Evolutionary conservation across 2,329 filamentous ascomycete genomes (phyloP), one percentile per base, ranked within the genome.

Genomic region (Nigrograna mackinnonii): DNA sequence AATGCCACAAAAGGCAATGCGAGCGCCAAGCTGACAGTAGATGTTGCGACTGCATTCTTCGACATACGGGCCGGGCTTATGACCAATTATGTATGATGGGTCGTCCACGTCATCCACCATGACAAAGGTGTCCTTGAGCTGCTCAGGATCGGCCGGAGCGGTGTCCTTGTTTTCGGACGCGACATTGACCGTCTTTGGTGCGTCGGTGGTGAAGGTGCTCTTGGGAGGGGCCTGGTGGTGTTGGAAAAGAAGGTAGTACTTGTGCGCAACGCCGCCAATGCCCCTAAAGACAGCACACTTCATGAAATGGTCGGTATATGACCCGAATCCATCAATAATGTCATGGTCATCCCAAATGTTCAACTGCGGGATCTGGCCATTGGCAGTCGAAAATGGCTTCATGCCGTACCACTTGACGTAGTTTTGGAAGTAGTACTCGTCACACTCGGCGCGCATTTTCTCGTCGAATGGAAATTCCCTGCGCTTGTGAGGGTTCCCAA

Each of bases 121-220:
- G 2, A 96, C 89, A 62, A 81, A 96, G 0, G 86, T 85, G 50
- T 91, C 77, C 53, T 86, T 76, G 21, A 90, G 71, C 67, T 96
- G 91, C 21, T 79, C 79, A 1, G 84, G 80, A 56, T 95, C 89
- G 2, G 68, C 66, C 7, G 75, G 75, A 5, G 81, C 72, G n/a
- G n/a, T n/a, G n/a, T n/a, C n/a, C n/a, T n/a, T n/a, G 6, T 78
- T 79, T 24, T 81, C 75, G 4, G 70, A 71, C 69, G 62, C 63
- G 4, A 57, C 58, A 22, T 56, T 50, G 0, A 75, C 80, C 1
- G 80, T 83, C 49, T 77, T 70, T 0, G 79, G 78, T 3, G 79
- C 75, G 77, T 87, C 87, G 1, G 89, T 89, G 3, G 90, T 96
- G 66, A 86, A 96, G 1, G 91, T 96, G 21, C 88, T 91, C 49